phyloP scores from a whole-genome alignment of 192 early-diverging fungal species.

The Mortierella alpina region DNA sequence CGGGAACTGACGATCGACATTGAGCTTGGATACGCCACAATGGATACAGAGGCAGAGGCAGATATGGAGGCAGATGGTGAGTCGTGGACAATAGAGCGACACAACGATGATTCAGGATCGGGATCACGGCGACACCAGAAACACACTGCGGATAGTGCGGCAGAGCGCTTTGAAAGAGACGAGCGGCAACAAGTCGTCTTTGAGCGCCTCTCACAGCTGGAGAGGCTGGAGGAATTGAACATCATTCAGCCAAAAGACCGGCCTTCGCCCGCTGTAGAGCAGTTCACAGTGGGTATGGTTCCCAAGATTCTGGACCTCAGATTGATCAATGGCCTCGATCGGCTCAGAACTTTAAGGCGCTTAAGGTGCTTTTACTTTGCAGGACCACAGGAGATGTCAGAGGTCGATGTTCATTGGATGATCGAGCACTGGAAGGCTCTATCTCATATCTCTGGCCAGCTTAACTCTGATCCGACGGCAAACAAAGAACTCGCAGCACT shows the following conservation, averaged over 20 bases:
- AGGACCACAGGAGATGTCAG: slow-evolving; percentile 2
- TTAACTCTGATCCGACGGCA: too few species aligned
- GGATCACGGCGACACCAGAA: too few species aligned
- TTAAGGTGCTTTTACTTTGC: slow-evolving; percentile 3
- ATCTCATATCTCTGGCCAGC: too few species aligned
- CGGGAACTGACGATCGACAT: not conserved
- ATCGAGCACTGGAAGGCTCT: slow-evolving; percentile 4
- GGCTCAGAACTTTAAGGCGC: not conserved
- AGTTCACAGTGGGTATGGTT: not conserved
- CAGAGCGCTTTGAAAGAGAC: too few species aligned
- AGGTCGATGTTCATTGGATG: not conserved
- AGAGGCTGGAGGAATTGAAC: not conserved
- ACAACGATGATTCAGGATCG: too few species aligned
- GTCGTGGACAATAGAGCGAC: too few species aligned
- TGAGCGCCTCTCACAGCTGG: not conserved
- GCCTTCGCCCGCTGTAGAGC: not conserved
- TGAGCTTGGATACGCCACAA: slow-evolving; percentile 2
- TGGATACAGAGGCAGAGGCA: not conserved
- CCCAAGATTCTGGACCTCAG: not conserved
- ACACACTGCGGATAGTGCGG: too few species aligned
- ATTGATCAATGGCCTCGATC: not conserved
- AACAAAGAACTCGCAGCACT: too few species aligned
- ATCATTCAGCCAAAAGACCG: not conserved
- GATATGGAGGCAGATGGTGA: not conserved
- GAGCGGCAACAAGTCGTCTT: slow-evolving; percentile 1